Conservation (phyloP, 225 moss, liverwort and hornwort genomes). For the Anthoceros angustus region DNA sequence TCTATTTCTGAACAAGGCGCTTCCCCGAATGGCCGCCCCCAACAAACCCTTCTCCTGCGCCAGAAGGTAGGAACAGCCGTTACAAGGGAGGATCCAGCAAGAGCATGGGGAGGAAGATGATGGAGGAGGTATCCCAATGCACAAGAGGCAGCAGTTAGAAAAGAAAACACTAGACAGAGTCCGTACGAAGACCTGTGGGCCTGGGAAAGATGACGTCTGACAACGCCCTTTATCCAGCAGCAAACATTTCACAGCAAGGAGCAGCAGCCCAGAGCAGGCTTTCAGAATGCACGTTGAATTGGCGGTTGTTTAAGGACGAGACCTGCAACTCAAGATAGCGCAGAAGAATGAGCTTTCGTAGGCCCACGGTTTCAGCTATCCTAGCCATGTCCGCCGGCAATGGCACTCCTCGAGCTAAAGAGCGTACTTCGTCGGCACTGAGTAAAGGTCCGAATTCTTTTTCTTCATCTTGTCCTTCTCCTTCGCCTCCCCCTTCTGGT, state of each 20-base stretch:
- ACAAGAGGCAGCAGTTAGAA: background rate
- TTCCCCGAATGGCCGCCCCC: slow-evolving; percentile 39
- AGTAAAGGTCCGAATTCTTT: slow-evolving; percentile 61
- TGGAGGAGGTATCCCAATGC: background rate
- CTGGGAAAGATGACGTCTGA: background rate
- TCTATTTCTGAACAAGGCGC: slow-evolving; percentile 59
- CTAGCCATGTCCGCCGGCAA: slow-evolving; percentile 77
- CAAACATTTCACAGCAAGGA: background rate
- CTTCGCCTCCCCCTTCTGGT: slow-evolving; percentile 12
- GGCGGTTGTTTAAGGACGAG: slow-evolving; percentile 1
- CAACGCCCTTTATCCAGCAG: background rate
- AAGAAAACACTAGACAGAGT: background rate
- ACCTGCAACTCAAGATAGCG: slow-evolving; percentile 73
- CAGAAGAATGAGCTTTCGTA: slow-evolving; percentile 57
- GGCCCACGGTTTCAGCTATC: slow-evolving; percentile 54
- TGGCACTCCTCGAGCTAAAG: slow-evolving; percentile 26
- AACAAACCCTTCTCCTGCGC: slow-evolving; percentile 17
- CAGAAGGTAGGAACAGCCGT: background rate
- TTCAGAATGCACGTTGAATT: background rate
- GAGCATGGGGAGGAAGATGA: background rate
- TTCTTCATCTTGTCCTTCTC: slow-evolving; percentile 22
- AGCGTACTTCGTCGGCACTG: slow-evolving; percentile 56
- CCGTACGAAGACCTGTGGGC: background rate
- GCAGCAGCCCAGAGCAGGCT: background rate
- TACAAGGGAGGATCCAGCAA: background rate